Conservation (phyloP, 2,329 filamentous ascomycete species). For the Emergomyces africanus region DNA sequence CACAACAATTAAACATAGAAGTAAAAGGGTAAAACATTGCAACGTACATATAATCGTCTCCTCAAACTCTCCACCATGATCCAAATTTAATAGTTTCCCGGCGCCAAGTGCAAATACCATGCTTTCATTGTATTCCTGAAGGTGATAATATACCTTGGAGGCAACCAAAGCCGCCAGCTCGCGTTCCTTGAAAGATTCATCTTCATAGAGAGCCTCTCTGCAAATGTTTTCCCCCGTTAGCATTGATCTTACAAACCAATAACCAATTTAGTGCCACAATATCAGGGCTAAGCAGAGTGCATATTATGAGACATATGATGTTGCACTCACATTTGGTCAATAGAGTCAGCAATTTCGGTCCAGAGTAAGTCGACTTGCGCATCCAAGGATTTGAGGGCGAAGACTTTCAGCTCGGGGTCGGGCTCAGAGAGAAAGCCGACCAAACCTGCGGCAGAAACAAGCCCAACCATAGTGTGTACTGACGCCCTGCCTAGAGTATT, state of each 20-base stretch:
- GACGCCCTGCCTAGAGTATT: not conserved
- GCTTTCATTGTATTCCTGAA: constrained; percentile 97
- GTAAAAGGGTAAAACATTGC: not conserved
- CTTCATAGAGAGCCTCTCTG: constrained; percentile 95
- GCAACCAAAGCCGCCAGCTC: constrained; percentile 89
- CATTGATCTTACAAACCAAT: not conserved
- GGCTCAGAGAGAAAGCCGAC: constrained; percentile 93
- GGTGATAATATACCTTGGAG: constrained; percentile 96
- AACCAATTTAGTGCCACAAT: not conserved
- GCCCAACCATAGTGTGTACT: constrained; percentile 60
- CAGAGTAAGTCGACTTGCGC: constrained; percentile 94
- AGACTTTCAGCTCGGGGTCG: constrained; percentile 85
- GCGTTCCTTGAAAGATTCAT: constrained; percentile 85
- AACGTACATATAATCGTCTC: constrained; percentile 81
- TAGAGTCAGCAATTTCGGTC: constrained; percentile 87
- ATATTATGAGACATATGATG: not conserved
- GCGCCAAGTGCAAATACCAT: constrained; percentile 96
- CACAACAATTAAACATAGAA: not conserved
- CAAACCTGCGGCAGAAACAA: constrained; percentile 88
- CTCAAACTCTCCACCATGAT: constrained; percentile 86
- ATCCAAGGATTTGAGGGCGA: constrained; percentile 89
- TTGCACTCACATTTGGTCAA: constrained; percentile 73
- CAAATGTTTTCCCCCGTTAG: constrained; percentile 7
- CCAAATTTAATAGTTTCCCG: constrained; percentile 87
- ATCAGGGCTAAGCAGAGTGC: not conserved